Evolutionary conservation across 2,329 filamentous ascomycete species (phyloP).

Genomic region (Corinectria fuckeliana): DNA sequence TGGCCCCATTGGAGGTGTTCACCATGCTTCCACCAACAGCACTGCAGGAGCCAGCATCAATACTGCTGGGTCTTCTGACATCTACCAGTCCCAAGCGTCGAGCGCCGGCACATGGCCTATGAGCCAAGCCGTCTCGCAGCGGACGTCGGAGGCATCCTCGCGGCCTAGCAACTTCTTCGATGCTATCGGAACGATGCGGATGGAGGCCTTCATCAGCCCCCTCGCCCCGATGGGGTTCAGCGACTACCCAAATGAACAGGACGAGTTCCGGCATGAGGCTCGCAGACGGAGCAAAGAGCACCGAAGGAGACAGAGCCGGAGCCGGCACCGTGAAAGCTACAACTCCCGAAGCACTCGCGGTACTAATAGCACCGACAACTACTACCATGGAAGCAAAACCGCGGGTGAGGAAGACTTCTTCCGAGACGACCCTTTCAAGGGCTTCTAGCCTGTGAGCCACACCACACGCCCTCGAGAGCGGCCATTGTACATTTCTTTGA

Average conservation of each 20-base stretch:
- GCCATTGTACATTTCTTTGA: conserved; percentile 21
- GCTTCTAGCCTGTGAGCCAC: conserved; percentile 54
- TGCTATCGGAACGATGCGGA: conserved; percentile 87
- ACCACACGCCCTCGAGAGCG: conserved; percentile 11
- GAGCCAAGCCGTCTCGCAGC: conserved; percentile 53
- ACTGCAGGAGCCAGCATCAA: conserved; percentile 63
- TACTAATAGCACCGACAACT: conserved; percentile 58
- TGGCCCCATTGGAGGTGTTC: conserved; percentile 51
- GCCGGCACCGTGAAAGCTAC: conserved; percentile 60
- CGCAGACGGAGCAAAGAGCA: conserved; percentile 63
- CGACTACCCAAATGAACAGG: conserved; percentile 56
- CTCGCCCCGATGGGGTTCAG: conserved; percentile 57
- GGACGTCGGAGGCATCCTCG: conserved; percentile 64
- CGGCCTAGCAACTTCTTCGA: conserved; percentile 75
- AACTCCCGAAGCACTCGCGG: conserved; percentile 52
- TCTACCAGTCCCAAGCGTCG: conserved; percentile 62
- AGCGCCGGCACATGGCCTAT: conserved; percentile 52
- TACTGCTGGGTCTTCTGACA: conserved; percentile 67
- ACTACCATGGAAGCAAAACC: conserved; percentile 54
- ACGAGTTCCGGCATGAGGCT: conserved; percentile 55
- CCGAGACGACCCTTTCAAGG: conserved; percentile 67
- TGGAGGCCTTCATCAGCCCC: conserved; percentile 93
- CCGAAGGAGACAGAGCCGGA: conserved; percentile 59
- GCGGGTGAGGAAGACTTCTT: conserved; percentile 63
- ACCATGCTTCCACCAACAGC: conserved; percentile 60